Percentiles rank a stretch among this genome's conserved stretches.
Evolutionary conservation across 306 rosid genomes (phyloP).

Genomic region (Macrotyloma uniflorum): DNA sequence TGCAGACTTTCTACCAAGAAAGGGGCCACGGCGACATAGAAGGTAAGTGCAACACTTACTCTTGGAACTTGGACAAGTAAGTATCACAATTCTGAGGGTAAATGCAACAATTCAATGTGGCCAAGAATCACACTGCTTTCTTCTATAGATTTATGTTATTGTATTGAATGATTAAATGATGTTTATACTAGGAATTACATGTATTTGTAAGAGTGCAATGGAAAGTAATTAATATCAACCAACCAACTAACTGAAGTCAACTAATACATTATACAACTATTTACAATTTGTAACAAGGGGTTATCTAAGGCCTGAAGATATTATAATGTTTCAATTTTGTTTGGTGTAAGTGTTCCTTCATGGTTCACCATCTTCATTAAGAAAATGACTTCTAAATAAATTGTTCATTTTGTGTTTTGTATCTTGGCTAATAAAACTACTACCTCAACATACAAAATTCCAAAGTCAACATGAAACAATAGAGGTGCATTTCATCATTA

Average conservation of each 20-base stretch:
- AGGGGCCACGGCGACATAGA: constrained; percentile 67
- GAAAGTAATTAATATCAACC: no score
- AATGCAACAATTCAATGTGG: no score
- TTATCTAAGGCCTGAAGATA: background rate
- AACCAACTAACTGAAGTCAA: no score
- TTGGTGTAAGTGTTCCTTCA: background rate
- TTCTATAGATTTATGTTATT: no score
- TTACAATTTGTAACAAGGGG: no score
- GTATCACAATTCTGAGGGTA: background rate
- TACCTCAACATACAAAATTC: background rate
- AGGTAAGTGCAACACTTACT: constrained; percentile 52
- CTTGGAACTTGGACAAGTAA: background rate
- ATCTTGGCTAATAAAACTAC: constrained; percentile 1
- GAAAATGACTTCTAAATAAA: constrained; percentile 3
- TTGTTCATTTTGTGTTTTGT: background rate
- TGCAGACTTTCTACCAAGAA: constrained; percentile 82
- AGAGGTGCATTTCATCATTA: background rate
- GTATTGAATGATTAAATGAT: no score
- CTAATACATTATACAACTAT: no score
- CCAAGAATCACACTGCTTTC: no score
- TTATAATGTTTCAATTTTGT: constrained; percentile 6
- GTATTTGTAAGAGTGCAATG: no score
- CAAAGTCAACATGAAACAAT: background rate
- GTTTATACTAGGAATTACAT: no score
- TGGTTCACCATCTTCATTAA: constrained; percentile 3